Conservation (phyloP, 768 basidiomycete species). For the Agrocybe praecox region DNA sequence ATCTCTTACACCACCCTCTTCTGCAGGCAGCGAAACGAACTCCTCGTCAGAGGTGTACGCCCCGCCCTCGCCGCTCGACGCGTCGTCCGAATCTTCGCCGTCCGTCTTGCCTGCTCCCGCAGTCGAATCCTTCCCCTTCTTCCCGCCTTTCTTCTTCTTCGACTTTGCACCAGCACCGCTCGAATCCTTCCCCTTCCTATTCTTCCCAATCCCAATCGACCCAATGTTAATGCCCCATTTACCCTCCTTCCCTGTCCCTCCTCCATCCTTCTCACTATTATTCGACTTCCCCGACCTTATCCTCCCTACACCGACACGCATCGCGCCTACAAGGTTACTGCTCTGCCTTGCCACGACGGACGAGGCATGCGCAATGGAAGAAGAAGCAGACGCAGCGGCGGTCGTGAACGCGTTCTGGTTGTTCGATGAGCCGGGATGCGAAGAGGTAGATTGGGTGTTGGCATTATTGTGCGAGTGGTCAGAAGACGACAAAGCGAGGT, state of each 20-base stretch:
- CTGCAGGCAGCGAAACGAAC: slow-evolving; percentile 16
- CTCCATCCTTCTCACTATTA: background rate
- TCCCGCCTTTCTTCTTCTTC: background rate
- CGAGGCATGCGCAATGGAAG: background rate
- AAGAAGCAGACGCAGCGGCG: background rate
- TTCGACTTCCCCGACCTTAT: slow-evolving; percentile 8
- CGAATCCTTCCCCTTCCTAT: background rate
- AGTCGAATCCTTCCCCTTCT: background rate
- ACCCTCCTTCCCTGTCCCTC: background rate
- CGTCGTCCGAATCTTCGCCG: slow-evolving; percentile 15
- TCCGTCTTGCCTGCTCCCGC: slow-evolving; percentile 1
- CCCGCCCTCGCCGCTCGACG: no score
- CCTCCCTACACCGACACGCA: background rate
- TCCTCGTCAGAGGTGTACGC: slow-evolving; percentile 9
- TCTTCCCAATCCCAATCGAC: background rate
- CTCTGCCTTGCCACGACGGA: slow-evolving; percentile 2
- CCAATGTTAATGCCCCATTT: background rate
- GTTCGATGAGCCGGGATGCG: background rate
- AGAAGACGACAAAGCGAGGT: background rate
- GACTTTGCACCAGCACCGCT: background rate
- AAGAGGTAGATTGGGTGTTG: background rate
- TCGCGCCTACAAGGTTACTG: slow-evolving; percentile 8
- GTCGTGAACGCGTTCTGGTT: background rate
- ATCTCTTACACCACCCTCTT: slow-evolving; percentile 2
- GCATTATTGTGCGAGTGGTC: background rate